phyloP scores from a whole-genome alignment of 73 alveolate genomes.

The Paramecium biaurelia region DNA sequence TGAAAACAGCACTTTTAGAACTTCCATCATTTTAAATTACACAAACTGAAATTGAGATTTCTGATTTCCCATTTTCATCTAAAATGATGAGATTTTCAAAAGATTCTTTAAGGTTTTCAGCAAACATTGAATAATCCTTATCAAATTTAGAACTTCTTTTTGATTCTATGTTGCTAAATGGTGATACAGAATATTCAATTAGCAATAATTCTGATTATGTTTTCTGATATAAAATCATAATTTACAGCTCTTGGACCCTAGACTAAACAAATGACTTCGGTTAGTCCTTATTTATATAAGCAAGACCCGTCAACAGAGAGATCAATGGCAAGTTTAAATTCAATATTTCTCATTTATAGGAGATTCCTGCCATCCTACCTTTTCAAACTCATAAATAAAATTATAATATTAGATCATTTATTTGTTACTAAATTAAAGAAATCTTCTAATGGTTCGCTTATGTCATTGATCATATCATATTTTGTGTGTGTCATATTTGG shows the following conservation, averaged over 20 bases:
- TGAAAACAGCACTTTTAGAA: slow-evolving; percentile 90
- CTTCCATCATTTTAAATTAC: slow-evolving; percentile 94
- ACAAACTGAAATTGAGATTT: slow-evolving; percentile 67
- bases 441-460: background rate
- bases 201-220: background rate
- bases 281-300: slow-evolving; percentile 48
- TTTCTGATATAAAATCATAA: background rate
- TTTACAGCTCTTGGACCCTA: slow-evolving; percentile 61
- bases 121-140: slow-evolving; percentile 56
- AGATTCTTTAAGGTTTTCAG: slow-evolving; percentile 56
- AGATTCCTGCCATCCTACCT: slow-evolving; percentile 56
- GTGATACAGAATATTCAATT: slow-evolving; percentile 44
- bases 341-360: slow-evolving; percentile 35
- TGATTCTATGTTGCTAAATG: slow-evolving; percentile 57
- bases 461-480: background rate
- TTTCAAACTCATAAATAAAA: background rate
- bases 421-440: background rate
- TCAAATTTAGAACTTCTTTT: slow-evolving; percentile 55
- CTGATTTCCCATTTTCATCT: slow-evolving; percentile 60
- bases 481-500: background rate
- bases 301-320: slow-evolving; percentile 63
- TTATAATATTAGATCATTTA: background rate
- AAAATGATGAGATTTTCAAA: slow-evolving; percentile 54
- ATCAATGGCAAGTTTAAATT: slow-evolving; percentile 51
- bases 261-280: slow-evolving; percentile 61